A percentile compares a stretch with the other conserved stretches of the same genome.
phyloP scores from a whole-genome alignment of 805 yeast species.

The Lipomyces kockii region DNA sequence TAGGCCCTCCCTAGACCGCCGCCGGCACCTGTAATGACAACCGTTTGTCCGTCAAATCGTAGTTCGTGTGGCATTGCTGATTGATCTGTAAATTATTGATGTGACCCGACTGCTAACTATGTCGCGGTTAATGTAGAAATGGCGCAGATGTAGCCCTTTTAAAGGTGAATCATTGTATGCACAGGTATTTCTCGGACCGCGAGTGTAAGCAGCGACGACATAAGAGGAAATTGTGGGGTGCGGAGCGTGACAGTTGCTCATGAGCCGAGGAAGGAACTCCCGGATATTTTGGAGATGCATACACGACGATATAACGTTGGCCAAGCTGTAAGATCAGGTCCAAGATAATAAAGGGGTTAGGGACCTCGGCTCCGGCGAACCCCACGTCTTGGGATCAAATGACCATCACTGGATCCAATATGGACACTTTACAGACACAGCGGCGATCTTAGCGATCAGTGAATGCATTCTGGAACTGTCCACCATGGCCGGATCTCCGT shows the following conservation, averaged over 20 bases:
- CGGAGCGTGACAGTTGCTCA: background rate
- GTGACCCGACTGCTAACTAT: background rate
- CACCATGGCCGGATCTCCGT: too few species aligned
- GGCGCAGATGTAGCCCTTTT: background rate
- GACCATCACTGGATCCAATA: background rate
- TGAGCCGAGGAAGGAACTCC: background rate
- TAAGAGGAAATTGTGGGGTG: background rate
- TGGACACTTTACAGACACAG: background rate
- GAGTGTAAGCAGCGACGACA: background rate
- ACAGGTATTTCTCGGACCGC: background rate
- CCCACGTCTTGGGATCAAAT: background rate
- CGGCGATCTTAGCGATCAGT: background rate
- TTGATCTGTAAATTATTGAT: background rate
- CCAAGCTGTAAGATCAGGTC: background rate
- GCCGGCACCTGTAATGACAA: constrained; percentile 95
- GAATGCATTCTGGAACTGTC: background rate
- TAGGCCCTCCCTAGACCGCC: constrained; percentile 93
- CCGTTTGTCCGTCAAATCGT: constrained; percentile 79
- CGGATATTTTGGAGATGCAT: background rate
- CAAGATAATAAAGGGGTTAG: background rate
- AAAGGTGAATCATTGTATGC: background rate
- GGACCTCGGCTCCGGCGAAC: background rate
- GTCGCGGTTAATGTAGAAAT: background rate
- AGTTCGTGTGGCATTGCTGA: constrained; percentile 37
- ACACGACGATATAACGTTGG: background rate